Evolutionary conservation across 148 eudicot species (phyloP).

Genomic region (Oxyria digyna): DNA sequence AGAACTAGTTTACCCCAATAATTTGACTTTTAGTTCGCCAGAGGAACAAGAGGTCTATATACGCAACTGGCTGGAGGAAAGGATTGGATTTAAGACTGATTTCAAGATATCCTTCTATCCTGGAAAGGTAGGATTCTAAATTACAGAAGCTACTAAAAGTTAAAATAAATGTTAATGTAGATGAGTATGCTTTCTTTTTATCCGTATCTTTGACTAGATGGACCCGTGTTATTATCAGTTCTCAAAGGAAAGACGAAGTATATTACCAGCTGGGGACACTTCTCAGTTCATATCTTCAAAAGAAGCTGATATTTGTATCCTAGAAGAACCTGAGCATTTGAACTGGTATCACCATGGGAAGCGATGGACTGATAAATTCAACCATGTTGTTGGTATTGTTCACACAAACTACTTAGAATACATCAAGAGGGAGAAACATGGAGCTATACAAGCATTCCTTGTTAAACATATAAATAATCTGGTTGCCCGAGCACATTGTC

Average conservation of each 20-base stretch:
- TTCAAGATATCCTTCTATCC: constrained; percentile 76
- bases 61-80: constrained; percentile 75
- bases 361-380: constrained; percentile 97
- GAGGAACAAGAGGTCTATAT: constrained; percentile 70
- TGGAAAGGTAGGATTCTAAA: constrained; percentile 45
- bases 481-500: constrained; percentile 75
- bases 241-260: constrained; percentile 80
- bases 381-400: constrained; percentile 94
- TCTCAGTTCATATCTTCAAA: constrained; percentile 69
- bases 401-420: constrained; percentile 97
- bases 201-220: constrained; percentile 5
- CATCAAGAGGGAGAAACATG: constrained; percentile 93
- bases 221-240: constrained; percentile 32
- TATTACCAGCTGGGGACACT: constrained; percentile 91
- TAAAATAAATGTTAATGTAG: background rate
- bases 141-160: background rate
- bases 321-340: constrained; percentile 96
- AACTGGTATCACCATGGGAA: constrained; percentile 99
- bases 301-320: constrained; percentile 94
- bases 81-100: constrained; percentile 40
- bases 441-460: constrained; percentile 81
- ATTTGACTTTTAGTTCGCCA: constrained; percentile 46
- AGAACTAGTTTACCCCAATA: constrained; percentile 60
- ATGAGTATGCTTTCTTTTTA: background rate
- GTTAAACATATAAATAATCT: constrained; percentile 81